These are phyloP conservation scores for Pulveroboletus sp. DNA, from an alignment of 768 basidiomycete genomes.

Conservation along the genomic window DNA sequence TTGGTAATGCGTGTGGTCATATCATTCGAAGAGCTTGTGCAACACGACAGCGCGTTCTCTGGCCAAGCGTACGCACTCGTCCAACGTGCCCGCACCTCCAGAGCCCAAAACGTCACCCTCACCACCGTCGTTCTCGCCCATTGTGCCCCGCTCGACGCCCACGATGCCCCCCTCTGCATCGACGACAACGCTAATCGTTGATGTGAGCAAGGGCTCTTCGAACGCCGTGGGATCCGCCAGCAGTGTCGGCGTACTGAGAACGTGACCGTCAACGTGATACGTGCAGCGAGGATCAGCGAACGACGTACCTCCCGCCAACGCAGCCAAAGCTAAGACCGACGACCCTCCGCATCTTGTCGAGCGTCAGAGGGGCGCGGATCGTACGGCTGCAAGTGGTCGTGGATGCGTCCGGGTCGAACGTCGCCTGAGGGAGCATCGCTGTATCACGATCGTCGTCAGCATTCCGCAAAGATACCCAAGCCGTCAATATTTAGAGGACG, in stretches of 20 bases:
- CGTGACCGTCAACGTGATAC: not conserved
- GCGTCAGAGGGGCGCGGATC: slow-evolving; percentile 41
- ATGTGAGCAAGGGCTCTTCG: slow-evolving; percentile 82
- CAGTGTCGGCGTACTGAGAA: slow-evolving; percentile 41
- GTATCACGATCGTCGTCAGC: not conserved
- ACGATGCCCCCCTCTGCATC: slow-evolving; percentile 34
- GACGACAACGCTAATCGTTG: slow-evolving; percentile 60
- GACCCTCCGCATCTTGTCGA: slow-evolving; percentile 27
- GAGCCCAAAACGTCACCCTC: slow-evolving; percentile 5
- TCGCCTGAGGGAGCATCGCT: slow-evolving; percentile 73
- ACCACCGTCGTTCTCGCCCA: slow-evolving; percentile 19
- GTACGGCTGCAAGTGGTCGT: slow-evolving; percentile 60
- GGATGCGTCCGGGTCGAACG: slow-evolving; percentile 62
- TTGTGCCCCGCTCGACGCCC: slow-evolving; percentile 20
- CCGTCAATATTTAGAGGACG: too few relatives aligned
- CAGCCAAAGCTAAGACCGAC: slow-evolving; percentile 25
- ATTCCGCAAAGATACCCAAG: too few relatives aligned
- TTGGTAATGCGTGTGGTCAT: not conserved
- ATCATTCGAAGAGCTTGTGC: slow-evolving; percentile 22
- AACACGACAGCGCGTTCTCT: slow-evolving; percentile 21
- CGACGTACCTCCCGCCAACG: slow-evolving; percentile 20
- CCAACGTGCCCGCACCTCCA: slow-evolving; percentile 9
- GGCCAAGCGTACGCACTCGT: slow-evolving; percentile 16
- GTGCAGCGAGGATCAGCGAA: not conserved
- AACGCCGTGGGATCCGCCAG: slow-evolving; percentile 86